Conservation (phyloP, 2,329 filamentous ascomycete genomes). For the Juglanconis sp. region DNA sequence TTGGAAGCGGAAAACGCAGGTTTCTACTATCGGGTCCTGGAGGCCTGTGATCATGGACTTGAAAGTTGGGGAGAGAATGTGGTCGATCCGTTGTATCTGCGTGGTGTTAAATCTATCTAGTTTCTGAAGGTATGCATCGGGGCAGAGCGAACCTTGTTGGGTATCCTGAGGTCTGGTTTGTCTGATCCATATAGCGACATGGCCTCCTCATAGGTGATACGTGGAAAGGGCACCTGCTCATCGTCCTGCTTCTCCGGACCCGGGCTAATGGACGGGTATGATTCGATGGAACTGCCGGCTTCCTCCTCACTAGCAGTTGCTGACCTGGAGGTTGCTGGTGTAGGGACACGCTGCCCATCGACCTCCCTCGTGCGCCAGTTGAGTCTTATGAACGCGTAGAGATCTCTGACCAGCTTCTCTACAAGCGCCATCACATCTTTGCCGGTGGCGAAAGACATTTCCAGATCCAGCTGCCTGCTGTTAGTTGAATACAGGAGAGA, state of each 20-base stretch:
- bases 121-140: background rate
- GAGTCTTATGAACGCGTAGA: slow-evolving; percentile 52
- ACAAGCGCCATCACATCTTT: slow-evolving; percentile 62
- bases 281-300: background rate
- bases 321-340: background rate
- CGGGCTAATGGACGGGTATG: slow-evolving; percentile 23
- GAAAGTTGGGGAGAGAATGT: slow-evolving; percentile 61
- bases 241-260: background rate
- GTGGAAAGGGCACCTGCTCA: slow-evolving; percentile 42
- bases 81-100: slow-evolving; percentile 64
- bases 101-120: slow-evolving; percentile 18
- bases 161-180: slow-evolving; percentile 84
- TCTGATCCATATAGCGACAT: slow-evolving; percentile 84
- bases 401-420: slow-evolving; percentile 48
- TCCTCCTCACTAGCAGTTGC: background rate
- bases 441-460: slow-evolving; percentile 81
- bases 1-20: slow-evolving; percentile 63
- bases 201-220: slow-evolving; percentile 69
- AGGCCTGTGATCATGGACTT: slow-evolving; percentile 72
- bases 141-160: slow-evolving; percentile 51
- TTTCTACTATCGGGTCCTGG: slow-evolving; percentile 68
- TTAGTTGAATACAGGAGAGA: background rate
- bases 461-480: slow-evolving; percentile 70
- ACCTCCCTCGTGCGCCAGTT: slow-evolving; percentile 32
- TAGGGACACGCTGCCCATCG: slow-evolving; percentile 28